These are phyloP conservation scores for Malassezia globosa DNA, from an alignment of 1,284 basidiomycete species.

Conservation along the genomic window DNA sequence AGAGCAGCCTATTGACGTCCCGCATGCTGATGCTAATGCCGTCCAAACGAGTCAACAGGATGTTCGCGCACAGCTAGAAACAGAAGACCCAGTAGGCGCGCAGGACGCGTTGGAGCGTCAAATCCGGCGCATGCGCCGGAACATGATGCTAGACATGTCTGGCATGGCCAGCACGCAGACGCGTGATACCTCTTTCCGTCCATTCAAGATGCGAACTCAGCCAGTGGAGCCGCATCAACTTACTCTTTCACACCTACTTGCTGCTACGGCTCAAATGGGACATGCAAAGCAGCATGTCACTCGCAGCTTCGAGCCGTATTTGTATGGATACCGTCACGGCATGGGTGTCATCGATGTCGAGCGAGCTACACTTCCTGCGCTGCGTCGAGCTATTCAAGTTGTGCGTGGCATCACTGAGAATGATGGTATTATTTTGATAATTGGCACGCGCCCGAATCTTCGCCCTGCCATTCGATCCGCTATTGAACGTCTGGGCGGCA, in stretches of 20 bases:
- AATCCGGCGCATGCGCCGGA: conserved; percentile 23
- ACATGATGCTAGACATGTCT: conserved; percentile 56
- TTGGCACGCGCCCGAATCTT: conserved; percentile 73
- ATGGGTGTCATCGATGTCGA: conserved; percentile 92
- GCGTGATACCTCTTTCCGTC: conserved; percentile 60
- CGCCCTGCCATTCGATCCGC: conserved; percentile 67
- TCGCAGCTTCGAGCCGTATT: conserved; percentile 78
- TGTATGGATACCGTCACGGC: conserved; percentile 80
- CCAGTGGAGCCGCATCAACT: conserved; percentile 57
- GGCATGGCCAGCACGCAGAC: conserved; percentile 68
- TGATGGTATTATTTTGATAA: conserved; percentile 77
- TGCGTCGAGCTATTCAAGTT: conserved; percentile 78
- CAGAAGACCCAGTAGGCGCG: conserved; percentile 2
- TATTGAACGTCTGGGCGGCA: conserved; percentile 60
- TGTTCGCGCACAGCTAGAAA: background rate
- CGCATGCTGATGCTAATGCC: conserved; percentile 5
- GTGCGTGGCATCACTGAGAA: conserved; percentile 68
- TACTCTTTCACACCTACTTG: conserved; percentile 78
- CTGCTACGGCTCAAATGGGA: conserved; percentile 85
- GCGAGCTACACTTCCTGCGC: conserved; percentile 69
- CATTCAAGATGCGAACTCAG: conserved; percentile 61
- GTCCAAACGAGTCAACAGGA: conserved; percentile 2
- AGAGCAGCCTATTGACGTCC: conserved; percentile 11
- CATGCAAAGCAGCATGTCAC: conserved; percentile 72
- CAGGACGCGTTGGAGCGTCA: conserved; percentile 16